Conservation (phyloP, 2,329 filamentous ascomycete genomes). For the Xenoacremonium recifei region DNA sequence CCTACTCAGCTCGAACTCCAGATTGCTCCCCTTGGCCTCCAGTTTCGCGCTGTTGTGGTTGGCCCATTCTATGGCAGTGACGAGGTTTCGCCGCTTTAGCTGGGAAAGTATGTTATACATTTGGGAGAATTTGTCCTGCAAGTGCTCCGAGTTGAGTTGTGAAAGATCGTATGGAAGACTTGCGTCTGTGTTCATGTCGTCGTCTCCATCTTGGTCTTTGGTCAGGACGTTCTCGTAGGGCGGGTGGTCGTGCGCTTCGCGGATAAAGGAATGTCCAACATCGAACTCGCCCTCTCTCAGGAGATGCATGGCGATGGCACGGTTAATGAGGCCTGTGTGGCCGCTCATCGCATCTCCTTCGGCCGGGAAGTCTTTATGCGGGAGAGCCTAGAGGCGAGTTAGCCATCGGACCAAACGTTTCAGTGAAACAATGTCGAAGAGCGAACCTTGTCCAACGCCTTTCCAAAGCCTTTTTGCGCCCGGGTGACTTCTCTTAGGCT, state of each 20-base stretch:
- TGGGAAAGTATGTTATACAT: slow-evolving; percentile 90
- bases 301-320: slow-evolving; percentile 94
- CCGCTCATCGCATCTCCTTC: slow-evolving; percentile 78
- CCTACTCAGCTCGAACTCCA: slow-evolving; percentile 92
- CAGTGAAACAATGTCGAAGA: background rate
- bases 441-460: slow-evolving; percentile 75
- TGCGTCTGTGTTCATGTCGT: slow-evolving; percentile 29
- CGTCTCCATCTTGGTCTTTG: slow-evolving; percentile 32
- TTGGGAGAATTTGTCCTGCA: slow-evolving; percentile 78
- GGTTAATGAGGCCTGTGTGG: slow-evolving; percentile 77
- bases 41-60: slow-evolving; percentile 66
- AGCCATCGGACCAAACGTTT: slow-evolving; percentile 5
- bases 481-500: slow-evolving; percentile 82
- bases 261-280: slow-evolving; percentile 81
- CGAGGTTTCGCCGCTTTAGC: slow-evolving; percentile 70
- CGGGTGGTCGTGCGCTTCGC: slow-evolving; percentile 58
- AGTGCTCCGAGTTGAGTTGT: slow-evolving; percentile 39
- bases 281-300: slow-evolving; percentile 91
- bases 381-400: slow-evolving; percentile 33
- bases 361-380: slow-evolving; percentile 64
- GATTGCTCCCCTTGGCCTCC: slow-evolving; percentile 80
- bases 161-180: slow-evolving; percentile 25
- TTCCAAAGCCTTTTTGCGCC: slow-evolving; percentile 79
- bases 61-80: slow-evolving; percentile 87
- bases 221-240: slow-evolving; percentile 16